Percentiles rank a stretch among this genome's conserved stretches.
These are phyloP conservation scores for Metschnikowia santaceciliae DNA, from an alignment of 805 yeast genomes.

Conservation along the genomic window DNA sequence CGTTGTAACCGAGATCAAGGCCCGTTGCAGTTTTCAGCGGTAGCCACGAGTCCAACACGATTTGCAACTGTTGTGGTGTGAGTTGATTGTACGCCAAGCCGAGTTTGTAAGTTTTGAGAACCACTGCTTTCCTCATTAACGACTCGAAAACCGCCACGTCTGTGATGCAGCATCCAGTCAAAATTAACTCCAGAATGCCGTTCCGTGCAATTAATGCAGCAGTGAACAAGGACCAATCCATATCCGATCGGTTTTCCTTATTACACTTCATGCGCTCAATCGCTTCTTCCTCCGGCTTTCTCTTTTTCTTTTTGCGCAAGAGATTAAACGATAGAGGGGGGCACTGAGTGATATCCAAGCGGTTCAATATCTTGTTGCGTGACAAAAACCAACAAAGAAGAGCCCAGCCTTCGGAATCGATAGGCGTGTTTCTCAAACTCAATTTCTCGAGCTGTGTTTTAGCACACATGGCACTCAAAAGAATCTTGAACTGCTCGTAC, in stretches of 20 bases:
- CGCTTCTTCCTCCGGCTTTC: slow-evolving; percentile 25
- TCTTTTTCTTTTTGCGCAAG: slow-evolving; percentile 35
- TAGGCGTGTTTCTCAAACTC: slow-evolving; percentile 73
- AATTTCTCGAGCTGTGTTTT: slow-evolving; percentile 67
- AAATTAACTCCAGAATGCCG: slow-evolving; percentile 73
- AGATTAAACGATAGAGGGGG: slow-evolving; percentile 45
- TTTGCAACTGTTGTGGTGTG: slow-evolving; percentile 51
- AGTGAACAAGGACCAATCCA: slow-evolving; percentile 79
- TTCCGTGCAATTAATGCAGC: slow-evolving; percentile 66
- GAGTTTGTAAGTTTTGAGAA: slow-evolving; percentile 52
- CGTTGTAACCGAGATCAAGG: slow-evolving; percentile 81
- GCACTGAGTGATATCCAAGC: slow-evolving; percentile 70
- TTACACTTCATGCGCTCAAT: slow-evolving; percentile 44
- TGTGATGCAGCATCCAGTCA: slow-evolving; percentile 71
- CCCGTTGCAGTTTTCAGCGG: slow-evolving; percentile 51
- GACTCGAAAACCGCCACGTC: slow-evolving; percentile 53
- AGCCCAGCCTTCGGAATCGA: slow-evolving; percentile 74
- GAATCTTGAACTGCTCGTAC: slow-evolving; percentile 68
- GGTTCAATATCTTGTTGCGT: slow-evolving; percentile 52
- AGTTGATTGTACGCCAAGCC: slow-evolving; percentile 79
- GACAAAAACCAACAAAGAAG: slow-evolving; percentile 71
- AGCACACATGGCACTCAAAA: slow-evolving; percentile 66
- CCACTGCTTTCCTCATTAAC: slow-evolving; percentile 54
- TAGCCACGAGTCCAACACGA: slow-evolving; percentile 57
- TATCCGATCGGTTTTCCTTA: slow-evolving; percentile 57